Percentiles rank a stretch among this genome's conserved stretches.
Conservation (phyloP, 1,284 basidiomycete genomes). For the Sporisorium sorghi region DNA sequence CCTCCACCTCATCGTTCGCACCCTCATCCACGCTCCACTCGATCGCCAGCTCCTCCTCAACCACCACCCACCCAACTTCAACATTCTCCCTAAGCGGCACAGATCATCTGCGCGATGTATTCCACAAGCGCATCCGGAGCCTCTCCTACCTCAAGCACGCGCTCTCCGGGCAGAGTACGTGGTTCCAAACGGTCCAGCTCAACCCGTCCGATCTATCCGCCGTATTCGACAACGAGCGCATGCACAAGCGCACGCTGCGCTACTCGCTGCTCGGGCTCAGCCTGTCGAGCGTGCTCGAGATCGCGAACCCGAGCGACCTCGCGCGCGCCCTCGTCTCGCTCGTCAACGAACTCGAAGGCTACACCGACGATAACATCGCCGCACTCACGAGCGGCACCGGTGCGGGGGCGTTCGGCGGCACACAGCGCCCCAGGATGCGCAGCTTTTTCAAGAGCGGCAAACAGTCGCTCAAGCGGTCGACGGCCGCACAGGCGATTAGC, state of each 20-base stretch:
- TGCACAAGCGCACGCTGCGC: constrained; percentile 52
- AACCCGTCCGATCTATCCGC: constrained; percentile 27
- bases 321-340: constrained; percentile 46
- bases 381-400: constrained; percentile 28
- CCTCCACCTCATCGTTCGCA: constrained; percentile 4
- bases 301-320: constrained; percentile 39
- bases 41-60: constrained; percentile 12
- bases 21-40: constrained; percentile 17
- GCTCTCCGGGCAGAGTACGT: constrained; percentile 33
- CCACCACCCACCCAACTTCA: constrained; percentile 4
- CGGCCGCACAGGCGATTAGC: constrained; percentile 43
- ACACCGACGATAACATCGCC: constrained; percentile 37
- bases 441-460: constrained; percentile 53
- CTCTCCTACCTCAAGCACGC: constrained; percentile 49
- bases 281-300: constrained; percentile 51
- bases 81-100: constrained; percentile 16
- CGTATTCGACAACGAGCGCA: constrained; percentile 49
- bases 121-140: constrained; percentile 47
- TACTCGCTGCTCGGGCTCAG: constrained; percentile 50
- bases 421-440: constrained; percentile 44
- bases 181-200: constrained; percentile 50
- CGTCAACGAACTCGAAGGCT: constrained; percentile 51
- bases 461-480: constrained; percentile 34
- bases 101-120: constrained; percentile 38
- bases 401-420: constrained; percentile 16